Evolutionary conservation across 164 flowering plant species (phyloP).

Genomic region (Chimonanthus salicifolius): DNA sequence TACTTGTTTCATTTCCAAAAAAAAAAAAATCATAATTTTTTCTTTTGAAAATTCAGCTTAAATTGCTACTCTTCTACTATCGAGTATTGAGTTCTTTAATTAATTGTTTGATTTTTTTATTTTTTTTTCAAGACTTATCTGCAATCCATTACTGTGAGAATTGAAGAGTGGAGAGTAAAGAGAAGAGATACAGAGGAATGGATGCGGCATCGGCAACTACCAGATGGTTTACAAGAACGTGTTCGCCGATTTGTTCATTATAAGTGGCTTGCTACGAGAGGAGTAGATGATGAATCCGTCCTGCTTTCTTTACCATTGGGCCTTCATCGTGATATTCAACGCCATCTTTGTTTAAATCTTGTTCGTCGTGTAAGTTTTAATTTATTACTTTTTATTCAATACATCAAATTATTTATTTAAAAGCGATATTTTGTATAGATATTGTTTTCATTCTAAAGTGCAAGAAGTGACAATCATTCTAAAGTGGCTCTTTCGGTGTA

Average conservation of each 20-base stretch:
- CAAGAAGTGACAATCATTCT: no score
- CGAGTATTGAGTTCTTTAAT: not conserved
- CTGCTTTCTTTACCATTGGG: conserved; percentile 55
- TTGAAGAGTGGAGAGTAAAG: conserved; percentile 78
- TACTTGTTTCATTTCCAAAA: no score
- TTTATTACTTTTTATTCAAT: not conserved
- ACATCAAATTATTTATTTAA: no score
- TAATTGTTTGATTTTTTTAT: not conserved
- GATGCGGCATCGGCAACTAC: conserved; percentile 85
- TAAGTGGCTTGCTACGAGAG: conserved; percentile 78
- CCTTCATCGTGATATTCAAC: conserved; percentile 69
- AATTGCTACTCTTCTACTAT: not conserved
- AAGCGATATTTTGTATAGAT: no score
- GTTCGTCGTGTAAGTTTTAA: conserved; percentile 60
- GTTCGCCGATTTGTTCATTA: conserved; percentile 66
- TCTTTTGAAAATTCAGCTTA: not conserved
- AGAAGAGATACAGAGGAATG: conserved; percentile 71
- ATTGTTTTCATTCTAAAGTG: no score
- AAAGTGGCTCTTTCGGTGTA: no score
- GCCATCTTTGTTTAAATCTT: conserved; percentile 66
- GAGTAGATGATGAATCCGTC: conserved; percentile 67
- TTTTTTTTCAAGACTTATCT: conserved; percentile 39
- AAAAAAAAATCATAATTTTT: no score
- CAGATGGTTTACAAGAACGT: conserved; percentile 61
- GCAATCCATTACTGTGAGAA: conserved; percentile 65